Conservation (phyloP, 2,329 filamentous ascomycete genomes). For the Colletotrichum cuscutae region DNA sequence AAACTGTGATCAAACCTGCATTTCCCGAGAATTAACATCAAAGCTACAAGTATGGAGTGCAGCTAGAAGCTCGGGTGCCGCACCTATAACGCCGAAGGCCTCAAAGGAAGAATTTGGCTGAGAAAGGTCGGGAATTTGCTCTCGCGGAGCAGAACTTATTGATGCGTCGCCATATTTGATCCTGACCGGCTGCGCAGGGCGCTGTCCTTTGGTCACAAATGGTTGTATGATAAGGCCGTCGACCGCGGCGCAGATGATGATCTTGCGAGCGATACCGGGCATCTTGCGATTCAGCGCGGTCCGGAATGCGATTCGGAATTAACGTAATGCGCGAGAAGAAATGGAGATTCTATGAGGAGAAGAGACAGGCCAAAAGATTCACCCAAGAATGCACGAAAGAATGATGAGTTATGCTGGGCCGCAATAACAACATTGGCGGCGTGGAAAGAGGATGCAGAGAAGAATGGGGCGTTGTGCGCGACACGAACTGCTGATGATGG, state of each 20-base stretch:
- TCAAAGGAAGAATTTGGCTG: conserved; percentile 63
- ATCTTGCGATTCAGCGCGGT: conserved; percentile 54
- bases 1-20: conserved; percentile 84
- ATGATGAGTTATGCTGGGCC: neutral
- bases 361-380: neutral
- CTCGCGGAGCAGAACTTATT: conserved; percentile 55
- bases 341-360: neutral
- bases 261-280: conserved; percentile 82
- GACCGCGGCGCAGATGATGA: conserved; percentile 81
- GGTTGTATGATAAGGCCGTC: conserved; percentile 88
- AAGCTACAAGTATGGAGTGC: neutral
- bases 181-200: conserved; percentile 67
- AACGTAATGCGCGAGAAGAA: conserved; percentile 6
- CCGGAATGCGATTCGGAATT: neutral
- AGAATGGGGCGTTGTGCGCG: conserved; percentile 16
- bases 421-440: neutral
- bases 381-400: neutral
- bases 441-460: conserved; percentile 9
- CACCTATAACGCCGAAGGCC: conserved; percentile 70
- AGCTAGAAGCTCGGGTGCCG: conserved; percentile 35
- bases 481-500: conserved; percentile 31
- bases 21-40: conserved; percentile 28
- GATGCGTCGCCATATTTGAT: conserved; percentile 75
- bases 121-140: conserved; percentile 56
- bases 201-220: conserved; percentile 68